These are phyloP conservation scores for Thraustochytrium striatum DNA, from an alignment of 352 stramenopile species.

Conservation along the genomic window DNA sequence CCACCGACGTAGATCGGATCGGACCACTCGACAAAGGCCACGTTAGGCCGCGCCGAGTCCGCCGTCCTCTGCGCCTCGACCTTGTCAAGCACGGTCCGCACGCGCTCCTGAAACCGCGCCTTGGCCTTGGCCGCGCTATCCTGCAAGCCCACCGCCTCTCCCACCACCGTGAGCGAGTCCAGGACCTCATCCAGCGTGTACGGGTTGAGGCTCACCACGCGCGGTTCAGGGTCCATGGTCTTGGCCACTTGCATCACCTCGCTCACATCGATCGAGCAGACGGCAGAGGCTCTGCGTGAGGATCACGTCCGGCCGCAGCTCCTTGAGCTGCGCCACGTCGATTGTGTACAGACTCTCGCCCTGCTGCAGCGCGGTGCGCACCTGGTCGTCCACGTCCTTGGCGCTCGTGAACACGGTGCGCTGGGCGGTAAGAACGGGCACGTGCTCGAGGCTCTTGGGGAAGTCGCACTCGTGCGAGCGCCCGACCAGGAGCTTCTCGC, in stretches of 20 bases:
- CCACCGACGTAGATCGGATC: constrained; percentile 65
- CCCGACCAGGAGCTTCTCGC: constrained; percentile 59
- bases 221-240: constrained; percentile 28
- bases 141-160: constrained; percentile 58
- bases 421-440: constrained; percentile 63
- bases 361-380: constrained; percentile 59
- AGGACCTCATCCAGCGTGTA: constrained; percentile 14
- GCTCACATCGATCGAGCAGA: constrained; percentile 68
- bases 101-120: constrained; percentile 52
- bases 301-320: constrained; percentile 64
- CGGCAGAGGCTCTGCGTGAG: constrained; percentile 68
- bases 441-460: constrained; percentile 55
- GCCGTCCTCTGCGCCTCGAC: not conserved
- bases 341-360: constrained; percentile 65
- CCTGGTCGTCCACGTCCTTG: constrained; percentile 65
- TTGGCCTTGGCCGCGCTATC: constrained; percentile 58
- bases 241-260: constrained; percentile 57
- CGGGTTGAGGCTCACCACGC: constrained; percentile 1
- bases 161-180: constrained; percentile 61
- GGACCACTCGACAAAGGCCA: constrained; percentile 68
- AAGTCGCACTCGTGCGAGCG: constrained; percentile 72
- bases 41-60: constrained; percentile 49
- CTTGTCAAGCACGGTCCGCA: constrained; percentile 12
- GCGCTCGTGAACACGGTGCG: constrained; percentile 66
- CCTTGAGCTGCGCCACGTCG: constrained; percentile 57